These are phyloP conservation scores for Beta lomatogona DNA, from an alignment of 179 eudicot species.

Conservation along the genomic window DNA sequence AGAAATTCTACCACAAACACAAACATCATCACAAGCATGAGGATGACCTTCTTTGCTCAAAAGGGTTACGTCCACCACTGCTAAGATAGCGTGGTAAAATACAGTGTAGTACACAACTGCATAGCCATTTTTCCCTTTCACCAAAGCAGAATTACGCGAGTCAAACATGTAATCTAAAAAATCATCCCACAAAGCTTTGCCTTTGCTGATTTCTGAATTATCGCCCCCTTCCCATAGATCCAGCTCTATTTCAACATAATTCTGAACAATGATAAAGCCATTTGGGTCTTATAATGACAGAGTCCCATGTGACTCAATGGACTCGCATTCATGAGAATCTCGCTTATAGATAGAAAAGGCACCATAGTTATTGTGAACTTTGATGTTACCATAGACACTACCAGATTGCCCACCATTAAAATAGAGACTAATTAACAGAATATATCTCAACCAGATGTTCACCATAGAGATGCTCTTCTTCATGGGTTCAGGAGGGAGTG, in stretches of 20 bases:
- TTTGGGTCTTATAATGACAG: conserved; percentile 2
- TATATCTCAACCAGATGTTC: background rate
- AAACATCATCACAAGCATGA: background rate
- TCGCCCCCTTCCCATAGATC: background rate
- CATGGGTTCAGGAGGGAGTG: background rate
- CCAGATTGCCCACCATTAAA: background rate
- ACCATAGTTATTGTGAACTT: background rate
- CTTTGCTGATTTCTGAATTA: conserved; percentile 1
- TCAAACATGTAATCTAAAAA: background rate
- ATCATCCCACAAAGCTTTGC: background rate
- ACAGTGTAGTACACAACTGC: conserved; percentile 7
- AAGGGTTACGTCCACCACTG: background rate
- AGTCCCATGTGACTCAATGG: background rate
- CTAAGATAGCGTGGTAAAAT: background rate
- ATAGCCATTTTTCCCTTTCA: background rate
- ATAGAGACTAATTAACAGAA: background rate
- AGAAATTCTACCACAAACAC: conserved; percentile 1
- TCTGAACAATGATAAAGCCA: background rate
- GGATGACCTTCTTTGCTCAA: background rate
- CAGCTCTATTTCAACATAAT: background rate
- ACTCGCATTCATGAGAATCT: background rate
- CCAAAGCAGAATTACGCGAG: background rate
- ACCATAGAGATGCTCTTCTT: background rate
- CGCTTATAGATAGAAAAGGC: background rate
- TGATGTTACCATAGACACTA: conserved; percentile 8